Conservation (phyloP, 495 filamentous ascomycete genomes). For the Aspergillus bridgeri region DNA sequence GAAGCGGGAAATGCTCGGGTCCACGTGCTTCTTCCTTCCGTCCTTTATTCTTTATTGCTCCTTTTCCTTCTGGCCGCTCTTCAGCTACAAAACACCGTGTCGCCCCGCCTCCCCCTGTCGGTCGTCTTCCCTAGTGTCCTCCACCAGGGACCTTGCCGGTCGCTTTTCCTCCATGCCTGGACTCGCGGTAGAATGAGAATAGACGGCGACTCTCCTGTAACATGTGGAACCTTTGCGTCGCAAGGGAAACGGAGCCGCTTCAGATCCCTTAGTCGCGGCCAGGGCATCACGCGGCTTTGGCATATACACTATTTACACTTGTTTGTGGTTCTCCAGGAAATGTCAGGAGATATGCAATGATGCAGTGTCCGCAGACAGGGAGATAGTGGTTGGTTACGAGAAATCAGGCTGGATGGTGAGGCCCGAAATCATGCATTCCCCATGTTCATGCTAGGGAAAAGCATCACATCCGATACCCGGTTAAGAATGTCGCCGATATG, state of each 20-base stretch:
- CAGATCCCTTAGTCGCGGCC: not conserved
- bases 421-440: slow-evolving; percentile 13
- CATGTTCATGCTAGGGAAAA: slow-evolving; percentile 38
- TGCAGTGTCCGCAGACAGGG: not conserved
- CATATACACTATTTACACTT: not conserved
- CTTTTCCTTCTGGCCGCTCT: not conserved
- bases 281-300: too few species aligned
- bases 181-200: not conserved
- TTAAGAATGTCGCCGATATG: slow-evolving; percentile 23
- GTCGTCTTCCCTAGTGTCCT: too few species aligned
- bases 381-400: not conserved
- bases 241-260: not conserved
- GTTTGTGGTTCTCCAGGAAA: not conserved
- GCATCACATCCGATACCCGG: slow-evolving; percentile 42
- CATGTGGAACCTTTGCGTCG: not conserved
- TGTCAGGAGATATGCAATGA: not conserved
- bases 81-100: not conserved
- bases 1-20: not conserved
- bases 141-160: too few species aligned
- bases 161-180: too few species aligned
- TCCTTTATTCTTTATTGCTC: not conserved
- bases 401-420: not conserved
- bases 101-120: too few species aligned
- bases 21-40: not conserved
- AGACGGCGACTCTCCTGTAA: not conserved